Conservation (phyloP, 805 yeast species). For the Wickerhamiella cacticola region DNA sequence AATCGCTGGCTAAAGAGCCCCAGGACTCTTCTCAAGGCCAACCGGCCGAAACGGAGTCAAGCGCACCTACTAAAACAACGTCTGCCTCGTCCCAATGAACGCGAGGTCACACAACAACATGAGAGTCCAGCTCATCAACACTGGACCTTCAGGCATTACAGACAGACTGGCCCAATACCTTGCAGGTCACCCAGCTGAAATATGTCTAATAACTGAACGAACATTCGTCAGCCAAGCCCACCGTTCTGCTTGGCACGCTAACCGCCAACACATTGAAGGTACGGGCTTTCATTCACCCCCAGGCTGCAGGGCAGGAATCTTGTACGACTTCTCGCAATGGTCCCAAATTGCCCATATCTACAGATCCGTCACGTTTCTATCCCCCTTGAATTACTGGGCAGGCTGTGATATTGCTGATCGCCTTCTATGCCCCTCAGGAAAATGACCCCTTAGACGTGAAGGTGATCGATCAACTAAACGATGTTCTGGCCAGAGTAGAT, state of each 20-base stretch:
- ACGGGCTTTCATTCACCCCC: neutral
- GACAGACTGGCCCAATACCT: neutral
- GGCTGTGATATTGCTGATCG: neutral
- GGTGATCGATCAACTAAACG: neutral
- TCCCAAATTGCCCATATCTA: neutral
- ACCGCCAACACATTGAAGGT: neutral
- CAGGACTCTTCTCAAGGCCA: too few relatives aligned
- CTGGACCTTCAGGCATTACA: neutral
- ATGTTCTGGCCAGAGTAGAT: neutral
- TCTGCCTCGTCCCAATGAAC: too few relatives aligned
- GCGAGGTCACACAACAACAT: too few relatives aligned
- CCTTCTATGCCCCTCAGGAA: neutral
- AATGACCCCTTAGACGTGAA: neutral
- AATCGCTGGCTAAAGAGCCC: too few relatives aligned
- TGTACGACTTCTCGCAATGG: neutral
- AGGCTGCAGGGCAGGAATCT: neutral
- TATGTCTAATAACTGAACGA: neutral
- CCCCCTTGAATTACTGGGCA: neutral
- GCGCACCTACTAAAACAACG: too few relatives aligned
- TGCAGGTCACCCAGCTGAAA: neutral
- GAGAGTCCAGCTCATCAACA: neutral
- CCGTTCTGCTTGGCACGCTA: neutral
- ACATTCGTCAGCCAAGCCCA: too few relatives aligned
- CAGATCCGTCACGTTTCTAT: neutral
- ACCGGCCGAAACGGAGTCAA: too few relatives aligned